Conservation (phyloP, 495 filamentous ascomycete genomes). For the Hyaloscypha hepaticicola region DNA sequence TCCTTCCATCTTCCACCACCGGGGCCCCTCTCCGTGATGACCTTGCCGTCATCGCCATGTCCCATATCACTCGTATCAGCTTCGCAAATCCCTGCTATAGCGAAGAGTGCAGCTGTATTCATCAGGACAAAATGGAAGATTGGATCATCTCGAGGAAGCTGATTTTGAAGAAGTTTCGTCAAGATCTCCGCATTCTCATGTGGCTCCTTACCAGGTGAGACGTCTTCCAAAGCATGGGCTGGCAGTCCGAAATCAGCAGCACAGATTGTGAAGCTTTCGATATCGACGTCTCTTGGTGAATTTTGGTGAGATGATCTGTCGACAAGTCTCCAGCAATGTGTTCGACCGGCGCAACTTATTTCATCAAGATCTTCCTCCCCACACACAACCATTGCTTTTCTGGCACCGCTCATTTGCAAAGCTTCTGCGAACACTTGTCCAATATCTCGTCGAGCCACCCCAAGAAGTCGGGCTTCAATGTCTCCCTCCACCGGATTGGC, state of each 20-base stretch:
- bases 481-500: conserved; percentile 77
- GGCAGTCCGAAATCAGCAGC: conserved; percentile 84
- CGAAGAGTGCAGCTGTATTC: conserved; percentile 87
- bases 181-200: conserved; percentile 85
- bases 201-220: conserved; percentile 81
- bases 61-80: conserved; percentile 75
- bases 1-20: conserved; percentile 90
- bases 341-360: conserved; percentile 81
- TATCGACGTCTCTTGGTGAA: conserved; percentile 43
- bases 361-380: conserved; percentile 95
- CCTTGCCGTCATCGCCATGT: conserved; percentile 66
- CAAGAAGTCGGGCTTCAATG: conserved; percentile 87
- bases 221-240: conserved; percentile 68
- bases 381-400: conserved; percentile 88
- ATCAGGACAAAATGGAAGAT: conserved; percentile 92
- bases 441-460: conserved; percentile 81
- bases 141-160: conserved; percentile 71
- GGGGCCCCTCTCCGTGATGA: conserved; percentile 76
- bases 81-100: conserved; percentile 82
- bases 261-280: conserved; percentile 72
- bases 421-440: conserved; percentile 87
- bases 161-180: conserved; percentile 68
- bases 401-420: conserved; percentile 68
- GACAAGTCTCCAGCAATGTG: conserved; percentile 81
- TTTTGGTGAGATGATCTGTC: conserved; percentile 36